A percentile compares a stretch with the other conserved stretches of the same genome.
Evolutionary conservation across 352 stramenopile species (phyloP).

Genomic region (Phytophthora vignae): DNA sequence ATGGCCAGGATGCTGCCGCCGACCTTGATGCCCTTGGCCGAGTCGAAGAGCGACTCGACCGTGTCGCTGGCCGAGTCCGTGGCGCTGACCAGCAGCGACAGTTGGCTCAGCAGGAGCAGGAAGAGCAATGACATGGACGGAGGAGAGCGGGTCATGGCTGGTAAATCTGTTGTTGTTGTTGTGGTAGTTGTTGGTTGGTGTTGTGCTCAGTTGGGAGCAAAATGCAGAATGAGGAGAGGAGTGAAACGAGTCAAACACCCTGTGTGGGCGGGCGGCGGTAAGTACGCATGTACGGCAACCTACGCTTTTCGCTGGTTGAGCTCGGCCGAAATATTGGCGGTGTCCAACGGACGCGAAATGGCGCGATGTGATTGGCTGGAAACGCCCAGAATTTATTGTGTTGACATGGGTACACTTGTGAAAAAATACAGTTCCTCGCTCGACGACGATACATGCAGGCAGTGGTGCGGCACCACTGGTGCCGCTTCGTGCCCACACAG

Average conservation of each 20-base stretch:
- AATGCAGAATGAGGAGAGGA: conserved; percentile 40
- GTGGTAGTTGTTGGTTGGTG: conserved; percentile 12
- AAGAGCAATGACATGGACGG: conserved; percentile 34
- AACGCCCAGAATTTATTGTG: background rate
- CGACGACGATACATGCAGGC: no score
- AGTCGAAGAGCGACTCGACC: conserved; percentile 56
- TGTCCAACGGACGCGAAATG: background rate
- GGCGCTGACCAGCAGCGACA: conserved; percentile 17
- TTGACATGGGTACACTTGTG: conserved; percentile 21
- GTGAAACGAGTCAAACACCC: background rate
- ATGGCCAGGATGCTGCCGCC: conserved; percentile 49
- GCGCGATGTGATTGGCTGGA: background rate
- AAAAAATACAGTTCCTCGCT: no score
- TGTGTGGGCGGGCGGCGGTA: no score
- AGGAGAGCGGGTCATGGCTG: conserved; percentile 27
- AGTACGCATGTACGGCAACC: conserved; percentile 3
- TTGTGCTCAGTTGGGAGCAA: conserved; percentile 15
- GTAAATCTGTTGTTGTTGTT: background rate
- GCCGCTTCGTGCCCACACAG: no score
- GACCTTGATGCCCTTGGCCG: conserved; percentile 42
- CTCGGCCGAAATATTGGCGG: conserved; percentile 6
- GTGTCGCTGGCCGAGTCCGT: conserved; percentile 42
- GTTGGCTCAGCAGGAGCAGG: conserved; percentile 31
- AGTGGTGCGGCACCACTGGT: no score
- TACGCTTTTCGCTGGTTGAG: conserved; percentile 25